Evolutionary conservation across 352 stramenopile species (phyloP).

Genomic region (Globisporangium abappressorium): DNA sequence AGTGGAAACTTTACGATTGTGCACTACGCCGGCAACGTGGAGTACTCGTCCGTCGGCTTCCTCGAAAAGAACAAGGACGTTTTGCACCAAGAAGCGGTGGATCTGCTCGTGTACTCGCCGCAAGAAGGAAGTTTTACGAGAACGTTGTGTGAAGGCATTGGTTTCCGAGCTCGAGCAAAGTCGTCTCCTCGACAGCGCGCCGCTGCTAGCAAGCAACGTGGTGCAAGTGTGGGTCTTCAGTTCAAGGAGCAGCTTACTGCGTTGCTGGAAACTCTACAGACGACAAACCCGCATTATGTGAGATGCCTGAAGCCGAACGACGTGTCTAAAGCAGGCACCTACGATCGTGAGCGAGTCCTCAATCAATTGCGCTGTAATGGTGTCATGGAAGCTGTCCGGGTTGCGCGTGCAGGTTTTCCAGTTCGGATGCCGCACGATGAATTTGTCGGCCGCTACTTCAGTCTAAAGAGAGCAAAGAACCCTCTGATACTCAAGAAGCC

Average conservation of each 20-base stretch:
- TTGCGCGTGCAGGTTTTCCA: constrained; percentile 81
- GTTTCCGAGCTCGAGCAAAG: constrained; percentile 42
- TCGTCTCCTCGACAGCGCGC: constrained; percentile 59
- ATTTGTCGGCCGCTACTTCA: constrained; percentile 78
- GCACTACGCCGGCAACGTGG: constrained; percentile 80
- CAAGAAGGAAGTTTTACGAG: constrained; percentile 72
- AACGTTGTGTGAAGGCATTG: constrained; percentile 64
- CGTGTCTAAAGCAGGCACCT: constrained; percentile 47
- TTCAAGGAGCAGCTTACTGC: constrained; percentile 85
- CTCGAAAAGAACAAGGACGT: constrained; percentile 88
- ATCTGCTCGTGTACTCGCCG: constrained; percentile 73
- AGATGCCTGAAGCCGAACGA: constrained; percentile 91
- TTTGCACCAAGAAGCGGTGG: constrained; percentile 77
- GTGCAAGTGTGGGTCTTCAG: constrained; percentile 76
- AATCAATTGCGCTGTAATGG: constrained; percentile 86
- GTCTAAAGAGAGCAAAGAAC: constrained; percentile 51
- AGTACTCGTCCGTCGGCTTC: constrained; percentile 75
- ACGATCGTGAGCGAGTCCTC: constrained; percentile 65
- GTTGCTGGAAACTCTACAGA: constrained; percentile 65
- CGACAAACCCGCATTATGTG: constrained; percentile 86
- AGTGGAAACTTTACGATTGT: constrained; percentile 71
- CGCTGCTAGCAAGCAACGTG: constrained; percentile 57
- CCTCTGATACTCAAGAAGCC: constrained; percentile 32
- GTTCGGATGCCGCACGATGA: constrained; percentile 73
- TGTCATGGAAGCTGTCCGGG: constrained; percentile 84